A percentile compares a stretch with the other conserved stretches of the same genome.
phyloP scores from a whole-genome alignment of 2,329 filamentous ascomycete genomes.

The Xylariaceae sp. region DNA sequence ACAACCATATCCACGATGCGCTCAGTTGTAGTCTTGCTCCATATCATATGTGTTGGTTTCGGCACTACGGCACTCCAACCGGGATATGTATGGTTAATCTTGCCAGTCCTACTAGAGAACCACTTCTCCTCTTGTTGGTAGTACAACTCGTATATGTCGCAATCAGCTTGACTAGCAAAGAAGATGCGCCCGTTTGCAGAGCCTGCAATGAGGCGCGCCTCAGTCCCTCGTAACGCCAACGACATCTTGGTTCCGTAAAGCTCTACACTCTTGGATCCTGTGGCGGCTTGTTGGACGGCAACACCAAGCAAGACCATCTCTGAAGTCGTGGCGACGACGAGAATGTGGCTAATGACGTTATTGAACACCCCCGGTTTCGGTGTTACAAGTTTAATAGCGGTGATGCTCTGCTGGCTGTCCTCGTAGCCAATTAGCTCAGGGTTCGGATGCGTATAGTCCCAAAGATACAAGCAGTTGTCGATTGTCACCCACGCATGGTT shows the following conservation, averaged over 20 bases:
- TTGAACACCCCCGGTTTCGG: conserved; percentile 90
- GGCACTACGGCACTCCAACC: conserved; percentile 72
- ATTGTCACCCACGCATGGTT: conserved; percentile 96
- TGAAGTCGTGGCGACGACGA: conserved; percentile 84
- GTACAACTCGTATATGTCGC: conserved; percentile 90
- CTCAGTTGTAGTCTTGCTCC: conserved; percentile 61
- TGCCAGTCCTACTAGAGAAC: conserved; percentile 88
- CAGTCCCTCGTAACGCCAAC: conserved; percentile 75
- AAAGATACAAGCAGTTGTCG: conserved; percentile 94
- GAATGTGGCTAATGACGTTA: conserved; percentile 80
- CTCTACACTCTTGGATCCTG: conserved; percentile 73
- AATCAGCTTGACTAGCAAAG: conserved; percentile 80
- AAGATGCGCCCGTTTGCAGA: conserved; percentile 91
- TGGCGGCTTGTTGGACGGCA: conserved; percentile 67
- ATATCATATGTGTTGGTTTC: conserved; percentile 54
- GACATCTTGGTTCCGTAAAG: conserved; percentile 91
- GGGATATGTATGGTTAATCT: conserved; percentile 83
- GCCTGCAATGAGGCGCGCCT: conserved; percentile 78
- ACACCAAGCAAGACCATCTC: conserved; percentile 90
- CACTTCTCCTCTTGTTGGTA: conserved; percentile 98
- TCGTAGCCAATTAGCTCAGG: conserved; percentile 92
- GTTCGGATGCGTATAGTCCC: conserved; percentile 95
- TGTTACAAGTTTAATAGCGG: conserved; percentile 84
- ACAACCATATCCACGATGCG: conserved; percentile 79
- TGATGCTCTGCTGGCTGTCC: conserved; percentile 85